Evolutionary conservation across 441 rosid species (phyloP).

Genomic region (Pelargonium australe): DNA sequence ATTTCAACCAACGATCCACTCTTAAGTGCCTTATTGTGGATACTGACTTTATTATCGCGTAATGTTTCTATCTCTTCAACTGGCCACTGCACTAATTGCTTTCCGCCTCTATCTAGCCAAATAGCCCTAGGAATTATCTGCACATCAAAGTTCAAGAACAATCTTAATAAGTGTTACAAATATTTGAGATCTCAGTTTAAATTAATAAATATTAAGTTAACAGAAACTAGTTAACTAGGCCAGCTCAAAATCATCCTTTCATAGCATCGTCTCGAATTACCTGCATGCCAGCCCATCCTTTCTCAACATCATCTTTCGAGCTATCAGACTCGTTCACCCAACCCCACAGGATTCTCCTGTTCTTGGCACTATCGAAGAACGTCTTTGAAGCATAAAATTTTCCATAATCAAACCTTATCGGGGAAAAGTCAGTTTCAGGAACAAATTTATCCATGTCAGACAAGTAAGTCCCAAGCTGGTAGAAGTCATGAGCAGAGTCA

Average conservation of each 20-base stretch:
- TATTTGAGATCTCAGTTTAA: not conserved
- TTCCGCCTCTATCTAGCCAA: slow-evolving; percentile 12
- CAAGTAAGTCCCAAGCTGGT: slow-evolving; percentile 1
- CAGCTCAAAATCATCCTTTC: not conserved
- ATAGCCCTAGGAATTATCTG: slow-evolving; percentile 9
- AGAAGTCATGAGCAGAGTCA: not conserved
- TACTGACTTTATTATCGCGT: slow-evolving; percentile 1
- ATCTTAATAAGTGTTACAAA: not conserved
- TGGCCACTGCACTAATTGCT: slow-evolving; percentile 19
- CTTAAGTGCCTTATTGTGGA: slow-evolving; percentile 4
- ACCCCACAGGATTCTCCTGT: slow-evolving; percentile 6
- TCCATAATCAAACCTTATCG: slow-evolving; percentile 1
- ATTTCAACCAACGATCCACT: slow-evolving; percentile 5
- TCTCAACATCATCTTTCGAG: slow-evolving; percentile 5
- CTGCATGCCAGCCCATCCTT: slow-evolving; percentile 4
- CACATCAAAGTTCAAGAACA: slow-evolving; percentile 1
- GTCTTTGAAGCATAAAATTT: slow-evolving; percentile 4
- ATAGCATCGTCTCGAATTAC: not conserved
- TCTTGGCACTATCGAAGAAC: slow-evolving; percentile 3
- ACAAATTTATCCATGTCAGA: not conserved
- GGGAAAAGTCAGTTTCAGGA: not conserved
- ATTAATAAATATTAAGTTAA: not conserved
- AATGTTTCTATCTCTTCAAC: slow-evolving; percentile 15
- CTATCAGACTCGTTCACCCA: slow-evolving; percentile 4
- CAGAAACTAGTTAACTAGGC: not conserved